phyloP scores from a whole-genome alignment of 2,329 filamentous ascomycete genomes.

The Penicillium italicum region DNA sequence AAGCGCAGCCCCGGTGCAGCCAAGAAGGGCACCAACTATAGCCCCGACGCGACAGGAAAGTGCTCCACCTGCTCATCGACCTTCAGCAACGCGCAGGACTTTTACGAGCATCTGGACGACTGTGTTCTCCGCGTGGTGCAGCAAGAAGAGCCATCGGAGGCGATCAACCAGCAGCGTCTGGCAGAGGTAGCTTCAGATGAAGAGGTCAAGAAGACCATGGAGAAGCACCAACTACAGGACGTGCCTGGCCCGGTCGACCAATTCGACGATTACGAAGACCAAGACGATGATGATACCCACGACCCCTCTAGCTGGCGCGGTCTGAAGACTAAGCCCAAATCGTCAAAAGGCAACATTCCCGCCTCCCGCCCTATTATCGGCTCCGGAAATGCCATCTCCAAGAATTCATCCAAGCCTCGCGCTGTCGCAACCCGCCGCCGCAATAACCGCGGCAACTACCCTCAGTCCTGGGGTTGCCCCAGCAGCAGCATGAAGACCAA shows the following conservation, averaged over 20 bases:
- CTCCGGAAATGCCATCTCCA: constrained; percentile 44
- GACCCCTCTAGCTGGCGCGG: constrained; percentile 41
- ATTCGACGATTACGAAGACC: constrained; percentile 50
- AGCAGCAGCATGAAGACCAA: constrained; percentile 96
- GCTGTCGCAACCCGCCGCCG: constrained; percentile 62
- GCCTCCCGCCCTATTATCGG: constrained; percentile 51
- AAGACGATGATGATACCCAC: constrained; percentile 56
- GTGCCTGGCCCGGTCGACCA: constrained; percentile 52
- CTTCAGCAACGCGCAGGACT: constrained; percentile 86
- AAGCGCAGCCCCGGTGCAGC: constrained; percentile 59
- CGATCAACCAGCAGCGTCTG: constrained; percentile 55
- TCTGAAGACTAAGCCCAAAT: constrained; percentile 46
- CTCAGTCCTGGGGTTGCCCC: constrained; percentile 87
- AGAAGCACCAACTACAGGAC: constrained; percentile 53
- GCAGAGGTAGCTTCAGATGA: constrained; percentile 59
- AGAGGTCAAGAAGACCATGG: constrained; percentile 55
- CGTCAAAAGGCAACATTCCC: constrained; percentile 50
- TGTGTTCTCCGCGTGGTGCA: constrained; percentile 63
- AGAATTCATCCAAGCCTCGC: constrained; percentile 53
- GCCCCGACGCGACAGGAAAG: constrained; percentile 74
- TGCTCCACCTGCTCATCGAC: constrained; percentile 87
- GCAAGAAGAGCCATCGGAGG: constrained; percentile 55
- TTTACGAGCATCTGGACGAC: constrained; percentile 89
- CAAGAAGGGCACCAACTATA: constrained; percentile 68
- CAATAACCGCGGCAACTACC: constrained; percentile 92